Evolutionary conservation across 2,329 filamentous ascomycete species (phyloP).

Genomic region (Ceratocystiopsis sp.): DNA sequence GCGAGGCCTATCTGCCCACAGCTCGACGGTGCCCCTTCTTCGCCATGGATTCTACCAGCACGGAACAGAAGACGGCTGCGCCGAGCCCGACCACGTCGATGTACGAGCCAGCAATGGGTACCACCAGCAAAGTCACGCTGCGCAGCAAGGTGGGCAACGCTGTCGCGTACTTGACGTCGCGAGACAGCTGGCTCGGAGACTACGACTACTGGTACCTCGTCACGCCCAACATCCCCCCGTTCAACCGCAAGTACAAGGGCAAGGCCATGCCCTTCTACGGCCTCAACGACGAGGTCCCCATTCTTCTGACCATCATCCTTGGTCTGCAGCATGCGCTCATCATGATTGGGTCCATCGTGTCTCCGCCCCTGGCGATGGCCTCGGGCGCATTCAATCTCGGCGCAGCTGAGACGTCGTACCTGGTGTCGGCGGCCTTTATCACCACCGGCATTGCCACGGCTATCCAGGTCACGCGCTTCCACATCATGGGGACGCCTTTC

Average conservation of each 20-base stretch:
- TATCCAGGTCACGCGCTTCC: constrained; percentile 50
- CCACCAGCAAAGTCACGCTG: not conserved
- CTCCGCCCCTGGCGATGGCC: constrained; percentile 46
- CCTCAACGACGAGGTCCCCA: constrained; percentile 49
- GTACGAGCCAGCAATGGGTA: not conserved
- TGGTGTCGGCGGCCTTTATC: constrained; percentile 53
- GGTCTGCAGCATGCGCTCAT: constrained; percentile 54
- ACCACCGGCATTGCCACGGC: constrained; percentile 47
- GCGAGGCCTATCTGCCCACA: not conserved
- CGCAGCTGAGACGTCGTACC: constrained; percentile 38
- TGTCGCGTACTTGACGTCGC: not conserved
- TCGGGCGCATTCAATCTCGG: constrained; percentile 40
- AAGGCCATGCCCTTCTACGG: constrained; percentile 50
- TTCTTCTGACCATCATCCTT: constrained; percentile 47
- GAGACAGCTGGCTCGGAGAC: constrained; percentile 1
- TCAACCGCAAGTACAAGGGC: constrained; percentile 35
- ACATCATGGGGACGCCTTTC: constrained; percentile 44
- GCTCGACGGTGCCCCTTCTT: not conserved
- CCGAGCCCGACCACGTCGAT: not conserved
- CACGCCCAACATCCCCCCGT: constrained; percentile 36
- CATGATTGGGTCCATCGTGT: constrained; percentile 42
- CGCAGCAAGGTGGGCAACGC: not conserved
- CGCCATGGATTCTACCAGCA: not conserved
- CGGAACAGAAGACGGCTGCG: not conserved
- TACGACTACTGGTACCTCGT: constrained; percentile 22